Evolutionary conservation across 805 yeast genomes (phyloP), one percentile per base, ranked within the genome.

Genomic region (Candida maris): DNA sequence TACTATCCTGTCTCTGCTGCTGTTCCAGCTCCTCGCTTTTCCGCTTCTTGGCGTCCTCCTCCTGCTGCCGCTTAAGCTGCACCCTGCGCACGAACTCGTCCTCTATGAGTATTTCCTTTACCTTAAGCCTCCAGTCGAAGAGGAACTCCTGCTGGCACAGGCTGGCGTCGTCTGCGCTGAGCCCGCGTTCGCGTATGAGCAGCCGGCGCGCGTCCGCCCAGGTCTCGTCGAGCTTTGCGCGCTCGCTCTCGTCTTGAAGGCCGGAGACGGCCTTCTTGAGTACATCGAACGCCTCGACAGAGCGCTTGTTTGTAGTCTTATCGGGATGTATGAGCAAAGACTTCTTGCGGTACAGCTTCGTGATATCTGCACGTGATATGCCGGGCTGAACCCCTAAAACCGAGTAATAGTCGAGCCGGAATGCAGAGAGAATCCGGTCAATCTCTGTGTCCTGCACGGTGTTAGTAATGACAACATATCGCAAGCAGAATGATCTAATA

Each of bases 291-390:
- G 87, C 87, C 21, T 61, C 69, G 0, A 84, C 75, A 0, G 87
- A 85, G n/a, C 66, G 59, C 0, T 66, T 61, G 45, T 80, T 72
- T 20, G 57, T 52, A 1, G 75, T 67, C 50, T 78, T 79, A 52
- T 81, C 89, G 0, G 89, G 89, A 53, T 81, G 89, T 13, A 81
- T 73, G 39, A 78, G 57, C 24, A 81, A 58, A 2, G 87, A 78
- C 52, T 75, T 79, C 56, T 68, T 70, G 18, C 86, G 61, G 52
- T 69, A 81, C 26, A 60, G 46, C 40, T 65, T 71, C 44, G 68
- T 70, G 37, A 79, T 68, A 32, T 62, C 69, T 6, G 49, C 41
- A 4, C 52, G 43, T 1, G 70, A 51, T 38, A 67, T 54, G 5
- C 72, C 70, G 8, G 73, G 68, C 46, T 59, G 61, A 23, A 67